Base-by-base conservation (phyloP, 805 yeast species). In the Schwanniomyces yamadae region DNA sequence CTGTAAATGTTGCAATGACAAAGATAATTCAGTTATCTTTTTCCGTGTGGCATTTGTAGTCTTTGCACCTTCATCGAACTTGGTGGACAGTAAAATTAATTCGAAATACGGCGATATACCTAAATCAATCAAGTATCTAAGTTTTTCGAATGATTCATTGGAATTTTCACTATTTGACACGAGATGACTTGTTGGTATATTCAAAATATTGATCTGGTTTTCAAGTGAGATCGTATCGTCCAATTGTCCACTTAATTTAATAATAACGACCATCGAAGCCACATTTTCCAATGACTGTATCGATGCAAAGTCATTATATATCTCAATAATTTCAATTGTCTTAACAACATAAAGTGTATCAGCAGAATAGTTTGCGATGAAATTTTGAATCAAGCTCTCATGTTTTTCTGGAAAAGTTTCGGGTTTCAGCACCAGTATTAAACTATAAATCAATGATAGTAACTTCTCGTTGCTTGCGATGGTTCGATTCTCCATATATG, bases 21-120 rank as follows among this genome's bases (percentile, higher is more conserved):
- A 51, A 1, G 84, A 76, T 15, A 89, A 61, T 39, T 87, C 95
- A 23, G 75, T 71, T 36, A 88, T 70, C 49, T 79, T 83, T 54
- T 74, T 79, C 44, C 78, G 78, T 0, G 88, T 71, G 3, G 47
- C 27, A 19, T 33, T 21, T 23, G 37, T 20, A 11, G 49, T 39
- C 12, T 42, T 40, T 3, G 38, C 20, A 5, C 24, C n/a, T 19
- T 34, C 36, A 11, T 20, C 32, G 11, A 19, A 14, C 4, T 22
- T 34, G 18, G 34, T 22, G 35, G 22, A 30, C 4, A 17, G 9
- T 11, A 60, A 47, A 6, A 75, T 54, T 6, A 74, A 66, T 28
- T 84, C 86, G 50, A 89, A 82, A 44, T 80, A 78, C 0, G 93
- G 86, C 0, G 78, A 69, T 15, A 88, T 64, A 1, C 89, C 95